Conservation (phyloP, 306 rosid species). For the Betula pendula region DNA sequence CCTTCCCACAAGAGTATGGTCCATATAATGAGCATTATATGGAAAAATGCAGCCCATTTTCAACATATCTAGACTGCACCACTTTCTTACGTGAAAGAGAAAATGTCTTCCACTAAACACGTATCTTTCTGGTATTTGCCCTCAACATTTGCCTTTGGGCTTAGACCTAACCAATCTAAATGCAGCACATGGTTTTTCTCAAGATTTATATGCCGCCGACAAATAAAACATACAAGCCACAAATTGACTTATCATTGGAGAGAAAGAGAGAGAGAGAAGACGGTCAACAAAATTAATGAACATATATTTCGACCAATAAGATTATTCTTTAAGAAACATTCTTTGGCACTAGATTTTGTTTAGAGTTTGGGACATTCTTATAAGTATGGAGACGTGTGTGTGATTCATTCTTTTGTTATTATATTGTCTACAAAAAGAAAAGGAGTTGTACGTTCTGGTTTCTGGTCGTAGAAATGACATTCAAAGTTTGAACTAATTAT, state of each 20-base stretch:
- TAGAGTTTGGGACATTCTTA: too few relatives aligned
- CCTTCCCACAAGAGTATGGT: not conserved
- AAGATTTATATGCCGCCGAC: conserved; percentile 24
- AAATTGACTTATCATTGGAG: conserved; percentile 9
- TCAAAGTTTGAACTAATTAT: too few relatives aligned
- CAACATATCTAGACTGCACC: conserved; percentile 23
- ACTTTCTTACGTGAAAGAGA: conserved; percentile 41
- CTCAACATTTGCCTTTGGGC: conserved; percentile 39
- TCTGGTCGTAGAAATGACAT: too few relatives aligned
- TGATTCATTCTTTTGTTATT: too few relatives aligned
- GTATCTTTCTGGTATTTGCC: conserved; percentile 24
- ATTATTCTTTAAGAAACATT: conserved; percentile 14
- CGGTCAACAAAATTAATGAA: conserved; percentile 1
- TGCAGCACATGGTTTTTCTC: conserved; percentile 28
- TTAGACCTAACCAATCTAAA: conserved; percentile 41
- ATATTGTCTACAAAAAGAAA: too few relatives aligned
- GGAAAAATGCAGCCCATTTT: conserved; percentile 4
- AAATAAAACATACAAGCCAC: conserved; percentile 7
- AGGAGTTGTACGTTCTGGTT: too few relatives aligned
- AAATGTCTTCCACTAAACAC: conserved; percentile 41
- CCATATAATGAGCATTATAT: not conserved
- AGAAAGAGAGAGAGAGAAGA: not conserved
- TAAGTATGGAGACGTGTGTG: too few relatives aligned
- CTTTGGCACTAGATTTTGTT: too few relatives aligned
- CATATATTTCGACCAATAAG: not conserved